Percentiles rank a stretch among this genome's conserved stretches.
These are phyloP conservation scores for Perilla frutescens DNA, from an alignment of 257 asterid species.

Conservation along the genomic window DNA sequence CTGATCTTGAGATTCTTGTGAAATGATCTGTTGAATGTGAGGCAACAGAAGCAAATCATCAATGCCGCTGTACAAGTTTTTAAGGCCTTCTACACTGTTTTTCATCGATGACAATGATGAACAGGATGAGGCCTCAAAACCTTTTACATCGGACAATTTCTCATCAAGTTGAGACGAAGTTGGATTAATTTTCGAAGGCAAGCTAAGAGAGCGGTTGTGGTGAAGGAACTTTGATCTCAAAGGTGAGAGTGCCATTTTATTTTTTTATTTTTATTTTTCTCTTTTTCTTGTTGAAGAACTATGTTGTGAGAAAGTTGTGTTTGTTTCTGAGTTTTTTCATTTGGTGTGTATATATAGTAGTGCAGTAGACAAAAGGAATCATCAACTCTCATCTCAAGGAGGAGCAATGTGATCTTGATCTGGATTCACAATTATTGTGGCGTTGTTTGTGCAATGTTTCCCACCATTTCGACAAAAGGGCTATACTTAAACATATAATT, in stretches of 20 bases:
- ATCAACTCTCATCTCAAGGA: background rate
- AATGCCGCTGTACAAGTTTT: slow-evolving; percentile 28
- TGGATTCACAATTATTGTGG: slow-evolving; percentile 25
- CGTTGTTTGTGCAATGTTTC: slow-evolving; percentile 32
- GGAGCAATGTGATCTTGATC: slow-evolving; percentile 32
- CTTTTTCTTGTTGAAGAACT: background rate
- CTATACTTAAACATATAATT: background rate
- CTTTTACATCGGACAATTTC: slow-evolving; percentile 24
- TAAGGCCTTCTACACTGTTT: slow-evolving; percentile 37
- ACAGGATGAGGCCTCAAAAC: slow-evolving; percentile 32
- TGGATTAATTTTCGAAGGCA: slow-evolving; percentile 43
- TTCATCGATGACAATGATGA: slow-evolving; percentile 44
- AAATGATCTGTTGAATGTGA: slow-evolving; percentile 38
- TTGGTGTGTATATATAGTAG: slow-evolving; percentile 25
- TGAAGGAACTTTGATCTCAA: slow-evolving; percentile 44
- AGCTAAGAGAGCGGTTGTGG: slow-evolving; percentile 55
- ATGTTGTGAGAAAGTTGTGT: slow-evolving; percentile 1
- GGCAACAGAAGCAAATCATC: slow-evolving; percentile 48
- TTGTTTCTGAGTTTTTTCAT: background rate
- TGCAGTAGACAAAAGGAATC: slow-evolving; percentile 31
- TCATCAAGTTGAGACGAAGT: slow-evolving; percentile 39
- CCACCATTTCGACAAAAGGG: slow-evolving; percentile 25
- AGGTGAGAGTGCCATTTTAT: slow-evolving; percentile 52
- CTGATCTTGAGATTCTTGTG: slow-evolving; percentile 23
- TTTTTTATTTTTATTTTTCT: background rate